These are phyloP conservation scores for Mycena rosella DNA, from an alignment of 768 basidiomycete genomes.

Conservation along the genomic window DNA sequence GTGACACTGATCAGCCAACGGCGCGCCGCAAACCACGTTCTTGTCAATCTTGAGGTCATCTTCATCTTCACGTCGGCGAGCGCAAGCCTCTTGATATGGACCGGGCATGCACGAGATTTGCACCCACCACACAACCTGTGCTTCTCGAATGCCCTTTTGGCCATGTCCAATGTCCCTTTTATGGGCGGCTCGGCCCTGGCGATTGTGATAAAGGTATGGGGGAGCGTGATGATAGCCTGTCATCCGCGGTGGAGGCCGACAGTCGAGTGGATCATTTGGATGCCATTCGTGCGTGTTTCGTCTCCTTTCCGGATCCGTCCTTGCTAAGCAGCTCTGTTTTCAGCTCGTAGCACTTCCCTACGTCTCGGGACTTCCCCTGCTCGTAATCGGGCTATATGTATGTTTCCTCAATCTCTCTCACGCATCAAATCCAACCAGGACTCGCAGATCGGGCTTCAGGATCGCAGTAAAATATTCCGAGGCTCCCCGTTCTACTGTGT, in stretches of 20 bases:
- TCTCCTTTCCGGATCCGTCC: too few species aligned
- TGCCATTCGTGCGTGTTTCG: constrained; percentile 21
- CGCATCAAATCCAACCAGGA: not conserved
- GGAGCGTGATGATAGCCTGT: constrained; percentile 20
- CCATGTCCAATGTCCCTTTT: constrained; percentile 27
- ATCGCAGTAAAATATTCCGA: constrained; percentile 19
- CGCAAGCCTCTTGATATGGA: constrained; percentile 24
- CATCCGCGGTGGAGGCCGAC: not conserved
- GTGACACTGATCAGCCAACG: constrained; percentile 21
- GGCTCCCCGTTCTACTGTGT: constrained; percentile 31
- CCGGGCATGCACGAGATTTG: constrained; percentile 27
- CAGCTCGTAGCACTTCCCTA: constrained; percentile 22
- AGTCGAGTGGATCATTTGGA: constrained; percentile 20
- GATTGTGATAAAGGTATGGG: constrained; percentile 24
- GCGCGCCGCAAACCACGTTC: not conserved
- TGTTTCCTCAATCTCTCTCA: not conserved
- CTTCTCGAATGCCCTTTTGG: constrained; percentile 18
- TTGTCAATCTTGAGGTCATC: constrained; percentile 23
- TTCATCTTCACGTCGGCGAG: constrained; percentile 12
- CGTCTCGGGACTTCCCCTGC: constrained; percentile 18
- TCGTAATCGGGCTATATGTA: constrained; percentile 18
- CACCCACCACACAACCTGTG: constrained; percentile 24
- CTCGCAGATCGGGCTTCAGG: constrained; percentile 8
- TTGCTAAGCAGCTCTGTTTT: not conserved
- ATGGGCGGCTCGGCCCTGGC: constrained; percentile 22